These are phyloP conservation scores for Sporobolomyces pararoseus DNA, from an alignment of 768 basidiomycete genomes.

Conservation along the genomic window DNA sequence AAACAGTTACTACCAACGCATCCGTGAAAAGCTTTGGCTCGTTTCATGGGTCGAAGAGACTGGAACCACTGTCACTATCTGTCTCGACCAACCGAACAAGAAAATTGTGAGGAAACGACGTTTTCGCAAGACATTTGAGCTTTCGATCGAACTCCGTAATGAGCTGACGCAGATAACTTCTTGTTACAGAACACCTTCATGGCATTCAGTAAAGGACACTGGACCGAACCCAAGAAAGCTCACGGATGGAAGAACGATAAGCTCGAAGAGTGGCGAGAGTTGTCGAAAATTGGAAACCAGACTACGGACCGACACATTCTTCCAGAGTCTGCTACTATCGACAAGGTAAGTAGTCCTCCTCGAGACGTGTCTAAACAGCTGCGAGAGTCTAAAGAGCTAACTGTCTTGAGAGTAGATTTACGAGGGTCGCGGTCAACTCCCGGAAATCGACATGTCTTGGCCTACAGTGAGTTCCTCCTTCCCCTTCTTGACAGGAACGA, in stretches of 20 bases:
- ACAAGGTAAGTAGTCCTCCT: slow-evolving; percentile 32
- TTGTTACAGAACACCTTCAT: slow-evolving; percentile 21
- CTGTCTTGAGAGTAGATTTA: slow-evolving; percentile 10
- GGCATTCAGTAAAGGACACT: slow-evolving; percentile 30
- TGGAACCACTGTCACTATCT: slow-evolving; percentile 24
- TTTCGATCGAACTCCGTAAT: neutral
- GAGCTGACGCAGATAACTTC: neutral
- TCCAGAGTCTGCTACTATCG: slow-evolving; percentile 30
- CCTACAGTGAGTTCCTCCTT: slow-evolving; percentile 13
- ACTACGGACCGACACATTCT: slow-evolving; percentile 10
- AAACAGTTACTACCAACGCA: slow-evolving; percentile 35
- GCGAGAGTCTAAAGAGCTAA: neutral
- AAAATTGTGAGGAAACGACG: slow-evolving; percentile 18
- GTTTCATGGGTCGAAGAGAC: slow-evolving; percentile 39
- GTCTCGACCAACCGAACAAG: slow-evolving; percentile 20
- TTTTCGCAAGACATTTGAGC: neutral
- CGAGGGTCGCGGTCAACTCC: slow-evolving; percentile 15
- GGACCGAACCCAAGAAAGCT: slow-evolving; percentile 22
- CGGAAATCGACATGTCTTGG: slow-evolving; percentile 34
- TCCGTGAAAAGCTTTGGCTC: slow-evolving; percentile 29
- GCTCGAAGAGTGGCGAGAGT: slow-evolving; percentile 26
- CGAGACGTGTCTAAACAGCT: too few relatives aligned
- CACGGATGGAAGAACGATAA: slow-evolving; percentile 34
- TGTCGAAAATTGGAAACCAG: slow-evolving; percentile 9
- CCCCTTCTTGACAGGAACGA: neutral